Conservation (phyloP, 306 rosid species). For the Dryas drummondii region DNA sequence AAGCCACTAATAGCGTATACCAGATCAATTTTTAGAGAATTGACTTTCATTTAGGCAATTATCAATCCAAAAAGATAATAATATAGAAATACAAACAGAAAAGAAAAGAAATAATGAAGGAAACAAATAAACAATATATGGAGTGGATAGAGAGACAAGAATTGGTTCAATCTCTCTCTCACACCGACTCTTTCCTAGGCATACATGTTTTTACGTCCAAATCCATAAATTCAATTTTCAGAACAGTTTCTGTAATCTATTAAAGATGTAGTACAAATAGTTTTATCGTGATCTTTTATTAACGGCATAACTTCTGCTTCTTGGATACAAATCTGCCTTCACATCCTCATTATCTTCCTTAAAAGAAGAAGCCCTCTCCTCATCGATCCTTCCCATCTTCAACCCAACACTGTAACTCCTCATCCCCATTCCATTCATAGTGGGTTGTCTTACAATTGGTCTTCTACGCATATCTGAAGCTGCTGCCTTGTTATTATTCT, state of each 20-base stretch:
- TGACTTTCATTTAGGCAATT: too few relatives aligned
- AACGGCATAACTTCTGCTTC: conserved; percentile 29
- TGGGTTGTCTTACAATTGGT: neutral
- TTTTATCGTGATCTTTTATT: neutral
- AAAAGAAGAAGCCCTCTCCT: conserved; percentile 49
- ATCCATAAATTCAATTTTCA: too few relatives aligned
- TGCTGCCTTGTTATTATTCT: neutral
- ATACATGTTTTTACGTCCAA: neutral
- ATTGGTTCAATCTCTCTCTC: neutral
- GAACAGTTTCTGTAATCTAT: too few relatives aligned
- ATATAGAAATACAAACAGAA: too few relatives aligned
- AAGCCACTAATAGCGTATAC: too few relatives aligned
- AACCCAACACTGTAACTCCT: conserved; percentile 36
- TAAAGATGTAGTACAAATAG: too few relatives aligned
- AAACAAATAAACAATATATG: neutral
- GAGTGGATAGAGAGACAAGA: neutral
- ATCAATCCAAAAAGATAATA: too few relatives aligned
- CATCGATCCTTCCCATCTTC: conserved; percentile 54
- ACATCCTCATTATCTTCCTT: conserved; percentile 30
- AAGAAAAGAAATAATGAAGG: neutral
- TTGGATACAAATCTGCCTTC: conserved; percentile 28
- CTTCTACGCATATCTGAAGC: conserved; percentile 17
- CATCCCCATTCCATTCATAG: conserved; percentile 23
- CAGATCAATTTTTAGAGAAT: too few relatives aligned
- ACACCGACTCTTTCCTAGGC: neutral